phyloP scores from a whole-genome alignment of 345 rosid species.

The Citrus medica region DNA sequence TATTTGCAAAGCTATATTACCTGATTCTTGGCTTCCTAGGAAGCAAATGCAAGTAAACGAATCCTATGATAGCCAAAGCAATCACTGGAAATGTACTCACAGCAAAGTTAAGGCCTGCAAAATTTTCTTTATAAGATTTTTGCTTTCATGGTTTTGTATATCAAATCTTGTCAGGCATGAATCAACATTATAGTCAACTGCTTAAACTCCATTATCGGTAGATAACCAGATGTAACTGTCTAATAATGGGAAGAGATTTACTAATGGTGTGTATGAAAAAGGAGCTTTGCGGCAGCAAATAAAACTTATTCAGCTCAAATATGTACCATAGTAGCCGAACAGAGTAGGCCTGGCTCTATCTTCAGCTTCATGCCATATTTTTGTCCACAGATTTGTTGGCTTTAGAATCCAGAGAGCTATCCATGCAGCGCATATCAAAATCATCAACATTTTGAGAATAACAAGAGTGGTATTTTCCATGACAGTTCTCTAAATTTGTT shows the following conservation, averaged over 20 bases:
- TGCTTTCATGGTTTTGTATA: background rate
- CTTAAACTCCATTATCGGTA: background rate
- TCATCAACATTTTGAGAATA: constrained; percentile 47
- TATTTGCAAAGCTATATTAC: constrained; percentile 23
- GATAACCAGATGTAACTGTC: background rate
- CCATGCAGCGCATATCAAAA: constrained; percentile 46
- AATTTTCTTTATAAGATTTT: background rate
- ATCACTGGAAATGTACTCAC: constrained; percentile 63
- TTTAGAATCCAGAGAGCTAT: constrained; percentile 72
- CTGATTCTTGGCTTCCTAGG: constrained; percentile 38
- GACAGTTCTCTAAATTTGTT: background rate
- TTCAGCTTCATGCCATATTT: constrained; percentile 68
- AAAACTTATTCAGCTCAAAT: background rate
- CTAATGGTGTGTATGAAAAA: background rate
- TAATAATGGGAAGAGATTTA: background rate
- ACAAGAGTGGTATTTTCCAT: constrained; percentile 32
- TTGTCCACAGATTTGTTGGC: constrained; percentile 72
- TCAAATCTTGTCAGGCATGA: background rate
- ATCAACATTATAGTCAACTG: background rate
- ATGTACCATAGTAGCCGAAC: constrained; percentile 61
- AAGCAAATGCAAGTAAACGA: constrained; percentile 45
- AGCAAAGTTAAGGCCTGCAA: constrained; percentile 60
- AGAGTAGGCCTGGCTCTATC: constrained; percentile 33
- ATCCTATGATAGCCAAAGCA: constrained; percentile 54
- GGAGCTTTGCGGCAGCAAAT: constrained; percentile 1